Conservation (phyloP, 345 rosid genomes). For the Xanthoceras sorbifolium region DNA sequence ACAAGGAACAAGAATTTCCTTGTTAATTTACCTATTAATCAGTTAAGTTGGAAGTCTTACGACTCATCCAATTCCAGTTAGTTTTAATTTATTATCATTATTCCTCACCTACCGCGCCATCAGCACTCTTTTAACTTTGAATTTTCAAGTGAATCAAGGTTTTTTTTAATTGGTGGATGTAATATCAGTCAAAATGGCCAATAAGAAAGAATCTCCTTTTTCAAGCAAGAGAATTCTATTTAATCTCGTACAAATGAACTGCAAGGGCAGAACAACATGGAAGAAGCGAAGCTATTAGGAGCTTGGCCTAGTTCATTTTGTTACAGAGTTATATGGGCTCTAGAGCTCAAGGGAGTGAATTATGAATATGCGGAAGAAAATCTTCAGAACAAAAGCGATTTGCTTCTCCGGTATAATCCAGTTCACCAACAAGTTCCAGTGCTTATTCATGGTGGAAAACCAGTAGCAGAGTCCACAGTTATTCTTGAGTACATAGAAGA, state of each 20-base stretch:
- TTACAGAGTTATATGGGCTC: conserved; percentile 39
- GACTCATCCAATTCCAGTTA: background rate
- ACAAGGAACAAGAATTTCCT: too few relatives aligned
- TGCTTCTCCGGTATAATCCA: conserved; percentile 38
- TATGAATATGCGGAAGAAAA: conserved; percentile 38
- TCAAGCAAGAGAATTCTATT: conserved; percentile 7
- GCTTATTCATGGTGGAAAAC: conserved; percentile 34
- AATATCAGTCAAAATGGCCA: background rate
- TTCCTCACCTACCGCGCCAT: background rate
- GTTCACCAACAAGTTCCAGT: conserved; percentile 47
- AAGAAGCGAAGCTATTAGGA: conserved; percentile 40
- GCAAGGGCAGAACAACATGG: conserved; percentile 15
- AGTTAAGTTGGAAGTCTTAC: background rate
- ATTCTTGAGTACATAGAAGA: conserved; percentile 39
- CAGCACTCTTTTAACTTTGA: background rate
- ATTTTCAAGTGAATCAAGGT: background rate
- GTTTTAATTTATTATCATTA: background rate
- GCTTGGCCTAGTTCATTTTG: conserved; percentile 36
- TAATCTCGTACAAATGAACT: background rate
- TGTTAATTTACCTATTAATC: too few relatives aligned
- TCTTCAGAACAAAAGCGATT: conserved; percentile 35
- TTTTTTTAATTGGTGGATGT: background rate
- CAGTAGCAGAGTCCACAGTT: conserved; percentile 34
- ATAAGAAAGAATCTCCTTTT: background rate
- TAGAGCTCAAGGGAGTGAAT: conserved; percentile 32